phyloP scores from a whole-genome alignment of 768 basidiomycete genomes.

The Steccherinum ochraceum region DNA sequence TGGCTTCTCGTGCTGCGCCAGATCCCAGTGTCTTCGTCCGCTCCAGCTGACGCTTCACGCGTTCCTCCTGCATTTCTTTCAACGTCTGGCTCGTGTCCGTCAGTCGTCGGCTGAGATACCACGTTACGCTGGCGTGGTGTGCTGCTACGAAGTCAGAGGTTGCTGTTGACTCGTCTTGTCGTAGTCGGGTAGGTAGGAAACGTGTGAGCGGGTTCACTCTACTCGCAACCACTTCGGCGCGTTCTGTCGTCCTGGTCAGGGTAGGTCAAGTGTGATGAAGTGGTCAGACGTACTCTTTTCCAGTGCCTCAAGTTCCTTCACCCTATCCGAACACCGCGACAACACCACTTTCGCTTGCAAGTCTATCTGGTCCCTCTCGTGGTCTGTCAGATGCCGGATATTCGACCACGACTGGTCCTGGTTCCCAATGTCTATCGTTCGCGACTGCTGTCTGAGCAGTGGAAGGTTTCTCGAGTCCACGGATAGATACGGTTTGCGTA shows the following conservation, averaged over 20 bases:
- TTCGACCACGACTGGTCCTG: constrained; percentile 52
- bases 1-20: constrained; percentile 59
- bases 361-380: constrained; percentile 95
- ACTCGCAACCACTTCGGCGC: constrained; percentile 58
- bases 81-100: constrained; percentile 74
- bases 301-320: constrained; percentile 80
- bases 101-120: constrained; percentile 81
- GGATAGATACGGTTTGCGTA: constrained; percentile 86
- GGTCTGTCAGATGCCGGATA: constrained; percentile 71
- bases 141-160: constrained; percentile 76
- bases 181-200: constrained; percentile 65
- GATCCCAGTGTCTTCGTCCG: constrained; percentile 79
- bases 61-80: constrained; percentile 90
- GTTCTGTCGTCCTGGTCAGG: constrained; percentile 45
- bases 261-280: neutral
- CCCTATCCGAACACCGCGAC: constrained; percentile 77
- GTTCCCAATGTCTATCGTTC: constrained; percentile 46
- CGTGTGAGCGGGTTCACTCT: constrained; percentile 60
- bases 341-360: constrained; percentile 84
- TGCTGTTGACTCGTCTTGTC: constrained; percentile 47
- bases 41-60: constrained; percentile 83
- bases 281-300: constrained; percentile 72
- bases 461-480: constrained; percentile 56
- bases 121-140: constrained; percentile 88
- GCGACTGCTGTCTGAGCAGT: constrained; percentile 41